A percentile compares a stretch with the other conserved stretches of the same genome.
Evolutionary conservation across 2,329 filamentous ascomycete genomes (phyloP).

Genomic region (Tolypocladium album): DNA sequence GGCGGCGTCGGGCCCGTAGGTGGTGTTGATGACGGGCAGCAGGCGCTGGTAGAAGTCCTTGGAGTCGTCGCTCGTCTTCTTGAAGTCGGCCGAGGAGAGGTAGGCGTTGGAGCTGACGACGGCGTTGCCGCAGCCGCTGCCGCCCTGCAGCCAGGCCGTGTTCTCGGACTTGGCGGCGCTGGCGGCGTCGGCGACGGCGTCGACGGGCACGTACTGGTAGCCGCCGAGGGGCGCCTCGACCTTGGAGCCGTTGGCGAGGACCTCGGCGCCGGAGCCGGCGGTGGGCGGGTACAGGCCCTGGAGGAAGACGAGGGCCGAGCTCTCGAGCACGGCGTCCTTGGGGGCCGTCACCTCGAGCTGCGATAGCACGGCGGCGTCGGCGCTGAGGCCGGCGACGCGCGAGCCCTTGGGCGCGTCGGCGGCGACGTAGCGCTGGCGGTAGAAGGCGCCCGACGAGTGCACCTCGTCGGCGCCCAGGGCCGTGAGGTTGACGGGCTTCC

Average conservation of each 20-base stretch:
- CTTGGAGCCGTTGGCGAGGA: conserved; percentile 58
- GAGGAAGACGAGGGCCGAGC: conserved; percentile 68
- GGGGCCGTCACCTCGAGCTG: conserved; percentile 68
- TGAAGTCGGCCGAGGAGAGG: conserved; percentile 36
- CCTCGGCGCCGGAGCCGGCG: conserved; percentile 46
- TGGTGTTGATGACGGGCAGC: conserved; percentile 43
- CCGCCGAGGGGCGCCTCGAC: conserved; percentile 62
- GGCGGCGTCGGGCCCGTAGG: conserved; percentile 32
- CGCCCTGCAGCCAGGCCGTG: conserved; percentile 47
- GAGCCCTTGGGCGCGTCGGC: conserved; percentile 40
- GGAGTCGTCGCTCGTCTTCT: conserved; percentile 33
- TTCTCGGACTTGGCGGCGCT: conserved; percentile 45
- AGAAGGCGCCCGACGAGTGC: conserved; percentile 62
- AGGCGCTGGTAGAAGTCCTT: conserved; percentile 48
- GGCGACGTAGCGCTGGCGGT: conserved; percentile 64
- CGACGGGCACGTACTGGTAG: conserved; percentile 75
- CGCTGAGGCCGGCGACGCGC: conserved; percentile 54
- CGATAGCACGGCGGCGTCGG: conserved; percentile 52
- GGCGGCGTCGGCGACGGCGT: conserved; percentile 43
- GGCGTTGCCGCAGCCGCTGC: conserved; percentile 44
- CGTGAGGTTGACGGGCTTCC: conserved; percentile 62
- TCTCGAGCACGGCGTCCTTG: conserved; percentile 66
- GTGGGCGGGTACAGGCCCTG: conserved; percentile 77
- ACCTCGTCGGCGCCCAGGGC: conserved; percentile 70
- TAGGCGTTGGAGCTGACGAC: conserved; percentile 45